Evolutionary conservation across 1,139 yeast species (phyloP).

Genomic region (Meyerozyma carpophila): DNA sequence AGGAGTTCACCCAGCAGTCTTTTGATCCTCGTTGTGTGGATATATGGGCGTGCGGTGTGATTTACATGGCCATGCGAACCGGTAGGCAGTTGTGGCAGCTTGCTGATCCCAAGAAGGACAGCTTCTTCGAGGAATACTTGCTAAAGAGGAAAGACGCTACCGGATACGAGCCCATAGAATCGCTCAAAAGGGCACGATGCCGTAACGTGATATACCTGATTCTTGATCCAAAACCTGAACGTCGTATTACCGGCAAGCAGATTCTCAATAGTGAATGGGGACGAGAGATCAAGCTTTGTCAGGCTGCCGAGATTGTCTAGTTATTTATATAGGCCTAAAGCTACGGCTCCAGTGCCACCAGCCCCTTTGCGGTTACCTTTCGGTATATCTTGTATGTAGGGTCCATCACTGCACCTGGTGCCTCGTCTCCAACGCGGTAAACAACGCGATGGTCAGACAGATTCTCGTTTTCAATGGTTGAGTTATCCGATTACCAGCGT

Average conservation of each 20-base stretch:
- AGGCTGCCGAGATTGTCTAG: conserved; percentile 43
- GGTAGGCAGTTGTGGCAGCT: conserved; percentile 91
- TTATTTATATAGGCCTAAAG: background rate
- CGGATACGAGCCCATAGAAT: conserved; percentile 90
- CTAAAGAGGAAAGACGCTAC: conserved; percentile 70
- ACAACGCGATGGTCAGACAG: background rate
- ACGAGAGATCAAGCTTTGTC: conserved; percentile 74
- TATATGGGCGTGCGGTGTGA: conserved; percentile 95
- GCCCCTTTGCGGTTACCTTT: background rate
- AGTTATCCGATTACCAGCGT: conserved; percentile 84
- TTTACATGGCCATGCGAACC: conserved; percentile 97
- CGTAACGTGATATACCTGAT: conserved; percentile 89
- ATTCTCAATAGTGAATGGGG: conserved; percentile 95
- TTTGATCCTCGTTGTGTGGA: conserved; percentile 92
- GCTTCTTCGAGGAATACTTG: conserved; percentile 68
- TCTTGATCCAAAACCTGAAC: conserved; percentile 80
- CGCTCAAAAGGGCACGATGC: conserved; percentile 76
- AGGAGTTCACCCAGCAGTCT: conserved; percentile 68
- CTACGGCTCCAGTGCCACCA: no score
- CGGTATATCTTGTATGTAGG: background rate
- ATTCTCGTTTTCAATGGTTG: conserved; percentile 50
- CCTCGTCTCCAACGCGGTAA: background rate
- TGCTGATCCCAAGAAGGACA: conserved; percentile 73
- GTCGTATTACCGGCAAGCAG: conserved; percentile 86
- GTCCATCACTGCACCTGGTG: conserved; percentile 1